Evolutionary conservation across 257 asterid genomes (phyloP).

Genomic region (Thymus quinquecostatus): DNA sequence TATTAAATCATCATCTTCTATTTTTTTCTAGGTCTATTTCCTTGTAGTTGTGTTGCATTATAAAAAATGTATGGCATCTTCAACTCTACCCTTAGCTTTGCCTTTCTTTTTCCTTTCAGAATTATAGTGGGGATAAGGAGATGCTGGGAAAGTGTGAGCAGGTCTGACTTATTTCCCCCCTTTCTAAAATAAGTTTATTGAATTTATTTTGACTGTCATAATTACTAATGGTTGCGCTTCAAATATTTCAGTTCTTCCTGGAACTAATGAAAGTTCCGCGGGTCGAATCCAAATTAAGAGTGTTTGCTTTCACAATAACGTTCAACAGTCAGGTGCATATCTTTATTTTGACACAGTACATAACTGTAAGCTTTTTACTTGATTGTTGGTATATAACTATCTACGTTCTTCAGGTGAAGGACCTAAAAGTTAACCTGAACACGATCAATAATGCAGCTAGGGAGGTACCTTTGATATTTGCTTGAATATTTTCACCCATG

Average conservation of each 20-base stretch:
- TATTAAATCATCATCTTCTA: no score
- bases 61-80: conserved; percentile 9
- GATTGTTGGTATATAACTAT: conserved; percentile 29
- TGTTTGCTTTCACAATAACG: conserved; percentile 88
- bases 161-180: conserved; percentile 50
- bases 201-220: conserved; percentile 25
- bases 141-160: conserved; percentile 99
- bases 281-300: conserved; percentile 96
- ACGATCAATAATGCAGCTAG: conserved; percentile 76
- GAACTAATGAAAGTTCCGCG: conserved; percentile 99
- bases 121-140: conserved; percentile 85
- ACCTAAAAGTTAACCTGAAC: conserved; percentile 71
- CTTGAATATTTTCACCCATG: conserved; percentile 29
- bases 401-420: conserved; percentile 70
- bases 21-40: neutral
- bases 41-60: conserved; percentile 14
- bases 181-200: conserved; percentile 31
- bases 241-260: conserved; percentile 77
- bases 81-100: conserved; percentile 30
- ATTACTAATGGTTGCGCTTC: conserved; percentile 32
- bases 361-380: conserved; percentile 24
- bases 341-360: conserved; percentile 20
- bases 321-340: conserved; percentile 79
- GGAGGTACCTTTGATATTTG: conserved; percentile 62
- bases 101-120: conserved; percentile 50